Base-by-base conservation (phyloP, 1,139 yeast genomes). In the Kodamaea derodonti region DNA sequence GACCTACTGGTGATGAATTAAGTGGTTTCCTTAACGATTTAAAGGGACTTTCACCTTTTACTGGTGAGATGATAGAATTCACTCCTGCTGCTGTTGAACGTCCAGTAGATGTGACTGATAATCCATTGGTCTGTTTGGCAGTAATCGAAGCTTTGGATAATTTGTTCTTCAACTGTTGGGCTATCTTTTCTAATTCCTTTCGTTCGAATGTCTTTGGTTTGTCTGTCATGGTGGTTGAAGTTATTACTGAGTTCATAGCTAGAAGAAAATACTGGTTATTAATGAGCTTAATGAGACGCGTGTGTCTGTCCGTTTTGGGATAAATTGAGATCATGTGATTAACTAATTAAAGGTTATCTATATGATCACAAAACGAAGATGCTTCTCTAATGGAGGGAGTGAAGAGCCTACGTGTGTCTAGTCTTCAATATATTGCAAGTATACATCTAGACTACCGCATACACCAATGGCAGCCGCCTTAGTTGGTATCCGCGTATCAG, bases 171-270 rank as follows among this genome's bases (percentile, higher is more conserved):
- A 69, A 56, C 47, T 69, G 70, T 38, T 61, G 61, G 41, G 75
- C 75, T 26, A 69, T 69, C 40, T 65, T 60, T 43, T 69, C 75
- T 37, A 69, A 54, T 40, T 69, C 75, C 39, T 69, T 75, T 47
- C 68, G 69, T 41, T 62, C 62, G 45, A 69, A 56, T 3, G 71
- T 62, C 42, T 64, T 64, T 14, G 58, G 59, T 37, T 56, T 58
- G 18, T 42, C 42, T 11, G 35, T 39, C 17, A 30, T 34, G 11
- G 22, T 34, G 23, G 14, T 20, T 16, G 30, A 20, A 28, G 22
- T 12, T 8, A 24, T 30, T 29, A 33, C 28, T 18, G 24, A 15
- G 27, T 29, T 18, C 14, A 30, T 27, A n/a, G 31, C 20, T 23
- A 32, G 6, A 11, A 12, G 26, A 24, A 24, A 12, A 24, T 8